Evolutionary conservation across 176 grass and related monocot species (phyloP).

Genomic region (Lolium rigidum): DNA sequence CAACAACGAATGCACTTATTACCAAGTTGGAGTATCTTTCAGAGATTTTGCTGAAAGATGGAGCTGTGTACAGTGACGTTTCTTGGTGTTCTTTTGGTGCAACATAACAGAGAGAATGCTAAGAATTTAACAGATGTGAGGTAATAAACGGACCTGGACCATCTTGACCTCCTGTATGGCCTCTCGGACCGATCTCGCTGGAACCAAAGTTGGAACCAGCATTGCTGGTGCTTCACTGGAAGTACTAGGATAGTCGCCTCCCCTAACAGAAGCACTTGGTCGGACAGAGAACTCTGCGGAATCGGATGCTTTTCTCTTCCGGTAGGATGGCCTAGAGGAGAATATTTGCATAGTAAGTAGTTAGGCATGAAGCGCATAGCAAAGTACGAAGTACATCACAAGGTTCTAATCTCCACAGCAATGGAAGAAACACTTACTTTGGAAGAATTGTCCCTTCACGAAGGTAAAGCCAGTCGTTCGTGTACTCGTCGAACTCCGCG

Average conservation of each 20-base stretch:
- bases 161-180: slow-evolving; percentile 96
- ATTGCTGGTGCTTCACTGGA: slow-evolving; percentile 68
- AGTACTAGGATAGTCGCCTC: slow-evolving; percentile 46
- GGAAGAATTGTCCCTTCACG: slow-evolving; percentile 89
- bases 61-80: neutral
- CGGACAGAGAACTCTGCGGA: slow-evolving; percentile 71
- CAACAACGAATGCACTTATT: neutral
- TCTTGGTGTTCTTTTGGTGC: neutral
- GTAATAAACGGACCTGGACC: slow-evolving; percentile 73
- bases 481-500: slow-evolving; percentile 94
- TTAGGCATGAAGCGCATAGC: neutral
- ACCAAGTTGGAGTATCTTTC: neutral
- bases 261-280: slow-evolving; percentile 59
- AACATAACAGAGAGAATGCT: neutral
- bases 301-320: slow-evolving; percentile 66
- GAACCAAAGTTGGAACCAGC: slow-evolving; percentile 84
- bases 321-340: slow-evolving; percentile 66
- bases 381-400: slow-evolving; percentile 5
- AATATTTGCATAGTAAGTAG: neutral
- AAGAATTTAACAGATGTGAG: neutral
- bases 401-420: neutral
- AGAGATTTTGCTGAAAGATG: slow-evolving; percentile 8
- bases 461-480: slow-evolving; percentile 97
- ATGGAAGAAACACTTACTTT: slow-evolving; percentile 51
- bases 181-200: slow-evolving; percentile 79